Percentiles rank a stretch among this genome's conserved stretches.
These are phyloP conservation scores for Hericium alpestre DNA, from an alignment of 768 basidiomycete genomes.

Conservation along the genomic window DNA sequence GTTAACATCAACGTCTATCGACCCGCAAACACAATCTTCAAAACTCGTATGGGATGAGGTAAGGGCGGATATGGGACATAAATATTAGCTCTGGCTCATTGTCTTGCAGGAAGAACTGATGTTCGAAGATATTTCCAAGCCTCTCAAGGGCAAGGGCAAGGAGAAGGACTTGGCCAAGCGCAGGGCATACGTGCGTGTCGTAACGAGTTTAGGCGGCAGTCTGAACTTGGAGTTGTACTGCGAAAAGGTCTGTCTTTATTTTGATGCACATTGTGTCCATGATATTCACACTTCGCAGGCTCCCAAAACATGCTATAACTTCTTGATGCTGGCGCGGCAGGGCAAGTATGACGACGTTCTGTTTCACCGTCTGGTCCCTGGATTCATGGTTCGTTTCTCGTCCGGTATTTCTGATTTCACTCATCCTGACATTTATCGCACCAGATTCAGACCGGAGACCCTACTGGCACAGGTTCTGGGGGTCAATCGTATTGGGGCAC, in stretches of 20 bases:
- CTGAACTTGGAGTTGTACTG: slow-evolving; percentile 79
- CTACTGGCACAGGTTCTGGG: slow-evolving; percentile 89
- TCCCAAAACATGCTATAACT: slow-evolving; percentile 98
- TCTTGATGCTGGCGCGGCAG: slow-evolving; percentile 81
- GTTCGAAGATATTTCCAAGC: slow-evolving; percentile 87
- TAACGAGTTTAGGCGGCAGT: slow-evolving; percentile 83
- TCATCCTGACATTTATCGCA: background rate
- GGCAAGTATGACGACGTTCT: slow-evolving; percentile 86
- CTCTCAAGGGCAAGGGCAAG: slow-evolving; percentile 77
- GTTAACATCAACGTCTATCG: slow-evolving; percentile 84
- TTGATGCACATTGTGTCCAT: background rate
- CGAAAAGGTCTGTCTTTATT: slow-evolving; percentile 51
- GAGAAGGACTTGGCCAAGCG: slow-evolving; percentile 88
- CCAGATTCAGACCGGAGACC: slow-evolving; percentile 96
- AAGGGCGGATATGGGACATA: slow-evolving; percentile 5
- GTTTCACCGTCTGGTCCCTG: slow-evolving; percentile 90
- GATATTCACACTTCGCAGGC: slow-evolving; percentile 39
- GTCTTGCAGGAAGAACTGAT: slow-evolving; percentile 79
- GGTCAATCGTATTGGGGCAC: slow-evolving; percentile 92
- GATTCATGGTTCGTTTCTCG: slow-evolving; percentile 68
- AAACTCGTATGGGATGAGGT: slow-evolving; percentile 94
- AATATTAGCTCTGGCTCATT: background rate
- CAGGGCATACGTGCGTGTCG: slow-evolving; percentile 90
- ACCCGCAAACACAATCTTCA: slow-evolving; percentile 59
- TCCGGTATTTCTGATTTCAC: background rate